Evolutionary conservation across 1,284 basidiomycete genomes (phyloP), one percentile per base, ranked within the genome.

Genomic region (Tilletia setariae): DNA sequence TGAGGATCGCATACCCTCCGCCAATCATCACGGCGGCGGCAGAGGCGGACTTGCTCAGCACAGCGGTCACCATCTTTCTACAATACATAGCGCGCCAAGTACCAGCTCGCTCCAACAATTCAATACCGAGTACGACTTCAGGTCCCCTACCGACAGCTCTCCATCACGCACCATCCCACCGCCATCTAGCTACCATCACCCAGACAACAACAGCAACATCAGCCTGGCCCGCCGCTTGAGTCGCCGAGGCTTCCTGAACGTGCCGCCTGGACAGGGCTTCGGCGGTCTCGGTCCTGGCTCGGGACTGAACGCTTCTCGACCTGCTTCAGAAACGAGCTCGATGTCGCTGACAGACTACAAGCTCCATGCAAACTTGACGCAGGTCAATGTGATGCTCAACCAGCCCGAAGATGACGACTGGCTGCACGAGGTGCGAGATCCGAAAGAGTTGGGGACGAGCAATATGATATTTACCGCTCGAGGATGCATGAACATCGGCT

Each of bases 401-500:
- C 16, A 19, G 25, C 53, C 53, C 23, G 53, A 59, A 30, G 53
- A 59, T 4, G 53, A 59, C 23, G 53, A 59, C 32, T 59, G 53
- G 53, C 25, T 59, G 28, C 53, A 59, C 53, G 53, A 59, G 1
- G 28, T 59, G 23, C 21, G 28, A 13, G 25, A 4, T 8, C 8
- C 53, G 16, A 28, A 28, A 9, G 53, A 59, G 11, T 15, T 59
- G 1, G 23, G 53, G 23, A 30, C 32, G 23, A 28, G 23, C 4
- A 28, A 59, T 19, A 59, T 59, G 53, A 11, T 7, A 7, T 59
- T 25, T 30, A 59, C 53, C n/a, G 15, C n/a, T 11, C 74, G 79
- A n/a, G 80, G 77, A 1, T 67, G 74, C 21, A 67, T 80, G 67
- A 81, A 82, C 62, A 53, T 78, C 13, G 63, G 70, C 21, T 79